Evolutionary conservation across 345 rosid species (phyloP), one percentile per base, ranked within the genome.

Genomic region (Populus tremula): DNA sequence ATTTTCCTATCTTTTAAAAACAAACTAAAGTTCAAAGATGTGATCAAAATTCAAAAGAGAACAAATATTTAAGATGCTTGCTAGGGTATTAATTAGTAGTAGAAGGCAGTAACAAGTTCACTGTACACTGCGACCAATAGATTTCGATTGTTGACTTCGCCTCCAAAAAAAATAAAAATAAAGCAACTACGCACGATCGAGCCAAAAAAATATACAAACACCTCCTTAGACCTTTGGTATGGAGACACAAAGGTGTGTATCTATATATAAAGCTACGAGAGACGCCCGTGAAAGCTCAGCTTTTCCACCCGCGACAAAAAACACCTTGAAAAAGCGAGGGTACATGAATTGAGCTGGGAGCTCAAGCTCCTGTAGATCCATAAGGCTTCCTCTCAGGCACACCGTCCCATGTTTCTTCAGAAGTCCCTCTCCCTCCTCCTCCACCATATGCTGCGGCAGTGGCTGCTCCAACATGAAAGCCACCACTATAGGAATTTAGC

Each of bases 381-480:
- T 76, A 76, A 39, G 81, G 53, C 75, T 87, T 87, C 71, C 80
- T 79, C 69, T 84, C 88, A 0, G 76, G 21, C 13, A 66, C 81
- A 63, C 80, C 84, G 16, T 84, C 88, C 92, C 90, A 89, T 21
- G 83, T 68, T 47, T 75, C 89, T 31, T 82, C 79, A 2, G 81
- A 76, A n/a, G 63, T 68, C 11, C 78, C 80, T 36, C 74, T 71
- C 21, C 69, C 82, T 14, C 79, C 84, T 6, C 83, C 80, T 7
- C 79, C 89, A 25, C 36, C 36, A 33, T 33, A 33, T 0, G 82
- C 69, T 1, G 85, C 64, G 1, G 67, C 71, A 0, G 76, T 72
- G 1, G 84, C 79, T 45, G 82, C 77, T 12, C 78, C 87, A 2
- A 81, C 81, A 29, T 76, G 67, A 75, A 86, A 91, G 69, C 86